Evolutionary conservation across 768 basidiomycete genomes (phyloP).

Genomic region (Calocybe indica): DNA sequence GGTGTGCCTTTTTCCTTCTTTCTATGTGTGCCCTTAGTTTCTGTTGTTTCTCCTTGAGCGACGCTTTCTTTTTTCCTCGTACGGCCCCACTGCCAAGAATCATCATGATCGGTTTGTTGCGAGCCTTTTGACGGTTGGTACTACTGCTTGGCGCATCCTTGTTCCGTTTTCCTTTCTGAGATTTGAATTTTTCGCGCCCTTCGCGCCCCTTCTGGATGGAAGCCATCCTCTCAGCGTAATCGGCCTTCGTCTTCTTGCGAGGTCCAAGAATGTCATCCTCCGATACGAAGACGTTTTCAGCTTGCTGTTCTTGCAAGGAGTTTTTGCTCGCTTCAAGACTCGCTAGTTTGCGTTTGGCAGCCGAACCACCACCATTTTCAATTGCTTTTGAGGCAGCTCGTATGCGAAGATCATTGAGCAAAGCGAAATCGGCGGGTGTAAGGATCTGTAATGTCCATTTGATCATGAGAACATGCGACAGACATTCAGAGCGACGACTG

Average conservation of each 20-base stretch:
- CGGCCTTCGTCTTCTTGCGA: conserved; percentile 87
- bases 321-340: conserved; percentile 71
- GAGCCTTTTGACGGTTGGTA: conserved; percentile 88
- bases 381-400: conserved; percentile 71
- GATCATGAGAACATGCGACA: neutral
- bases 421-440: conserved; percentile 93
- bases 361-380: conserved; percentile 62
- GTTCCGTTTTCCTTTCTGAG: conserved; percentile 86
- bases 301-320: conserved; percentile 35
- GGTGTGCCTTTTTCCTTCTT: conserved; percentile 50
- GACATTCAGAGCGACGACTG: conserved; percentile 2
- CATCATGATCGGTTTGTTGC: conserved; percentile 97
- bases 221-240: conserved; percentile 91
- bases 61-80: conserved; percentile 79
- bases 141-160: conserved; percentile 78
- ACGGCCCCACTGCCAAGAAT: conserved; percentile 72
- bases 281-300: conserved; percentile 64
- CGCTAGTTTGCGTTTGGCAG: conserved; percentile 86
- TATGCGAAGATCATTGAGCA: conserved; percentile 83
- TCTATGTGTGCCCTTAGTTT: conserved; percentile 74
- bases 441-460: conserved; percentile 60
- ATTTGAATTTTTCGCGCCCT: conserved; percentile 90
- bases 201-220: conserved; percentile 90
- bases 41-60: conserved; percentile 75
- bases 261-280: conserved; percentile 92